Evolutionary conservation across 1,284 basidiomycete genomes (phyloP).

Genomic region (Vanrija sp.): DNA sequence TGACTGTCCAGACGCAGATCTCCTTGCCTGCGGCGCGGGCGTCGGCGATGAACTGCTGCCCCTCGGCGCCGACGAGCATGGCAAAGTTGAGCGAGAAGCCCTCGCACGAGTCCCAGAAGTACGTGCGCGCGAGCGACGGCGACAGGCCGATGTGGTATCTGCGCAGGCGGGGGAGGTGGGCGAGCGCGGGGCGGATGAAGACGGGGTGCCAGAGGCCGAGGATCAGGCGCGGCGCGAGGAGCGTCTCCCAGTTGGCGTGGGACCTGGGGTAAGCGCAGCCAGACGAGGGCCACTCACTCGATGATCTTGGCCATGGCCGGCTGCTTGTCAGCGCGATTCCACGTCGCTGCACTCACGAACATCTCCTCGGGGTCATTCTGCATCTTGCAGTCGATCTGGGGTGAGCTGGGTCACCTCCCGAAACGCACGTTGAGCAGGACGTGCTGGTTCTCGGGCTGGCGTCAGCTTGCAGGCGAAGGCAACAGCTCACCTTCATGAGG

Average conservation of each 20-base stretch:
- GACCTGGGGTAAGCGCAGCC: slow-evolving; percentile 30
- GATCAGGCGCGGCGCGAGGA: slow-evolving; percentile 80
- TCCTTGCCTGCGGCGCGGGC: slow-evolving; percentile 78
- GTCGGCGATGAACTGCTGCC: slow-evolving; percentile 66
- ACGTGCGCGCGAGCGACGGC: slow-evolving; percentile 66
- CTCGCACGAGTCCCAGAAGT: slow-evolving; percentile 88
- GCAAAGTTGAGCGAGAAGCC: slow-evolving; percentile 85
- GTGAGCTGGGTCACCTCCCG: background rate
- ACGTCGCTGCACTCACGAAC: slow-evolving; percentile 53
- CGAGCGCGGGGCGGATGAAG: slow-evolving; percentile 74
- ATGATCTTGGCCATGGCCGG: slow-evolving; percentile 78
- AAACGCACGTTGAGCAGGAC: slow-evolving; percentile 67
- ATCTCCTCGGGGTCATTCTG: slow-evolving; percentile 86
- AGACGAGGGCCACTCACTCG: slow-evolving; percentile 37
- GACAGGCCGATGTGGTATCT: slow-evolving; percentile 82
- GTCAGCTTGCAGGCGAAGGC: slow-evolving; percentile 32
- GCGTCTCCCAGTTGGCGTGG: slow-evolving; percentile 71
- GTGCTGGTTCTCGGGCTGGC: slow-evolving; percentile 71
- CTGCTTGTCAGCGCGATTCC: slow-evolving; percentile 15
- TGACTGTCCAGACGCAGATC: slow-evolving; percentile 73
- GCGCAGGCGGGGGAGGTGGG: slow-evolving; percentile 66
- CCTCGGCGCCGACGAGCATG: slow-evolving; percentile 64
- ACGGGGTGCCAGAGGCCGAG: slow-evolving; percentile 87
- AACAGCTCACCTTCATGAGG: slow-evolving; percentile 59
- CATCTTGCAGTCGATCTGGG: slow-evolving; percentile 78